phyloP scores from a whole-genome alignment of 1,284 basidiomycete genomes.

The Cutaneotrichosporon sp. region DNA sequence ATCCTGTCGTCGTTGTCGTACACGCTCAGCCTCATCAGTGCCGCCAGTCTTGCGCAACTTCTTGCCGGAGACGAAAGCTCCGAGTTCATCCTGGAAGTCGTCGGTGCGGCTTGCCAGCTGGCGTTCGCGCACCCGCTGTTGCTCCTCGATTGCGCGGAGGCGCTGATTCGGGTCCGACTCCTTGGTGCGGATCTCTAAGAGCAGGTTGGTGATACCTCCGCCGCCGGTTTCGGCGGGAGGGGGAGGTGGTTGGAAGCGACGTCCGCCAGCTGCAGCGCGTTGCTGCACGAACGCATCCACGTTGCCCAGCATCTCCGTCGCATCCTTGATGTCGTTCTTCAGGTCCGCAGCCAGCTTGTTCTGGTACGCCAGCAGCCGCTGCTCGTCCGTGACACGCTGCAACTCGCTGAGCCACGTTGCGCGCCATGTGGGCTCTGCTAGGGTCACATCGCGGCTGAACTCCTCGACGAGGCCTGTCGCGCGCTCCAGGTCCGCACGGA shows the following conservation, averaged over 20 bases:
- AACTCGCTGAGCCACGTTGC: slow-evolving; percentile 97
- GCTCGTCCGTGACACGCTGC: slow-evolving; percentile 94
- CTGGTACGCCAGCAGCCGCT: slow-evolving; percentile 87
- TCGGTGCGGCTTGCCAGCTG: slow-evolving; percentile 58
- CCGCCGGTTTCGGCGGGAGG: slow-evolving; percentile 29
- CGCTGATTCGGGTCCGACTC: slow-evolving; percentile 72
- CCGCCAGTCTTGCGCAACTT: slow-evolving; percentile 92
- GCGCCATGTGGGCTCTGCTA: slow-evolving; percentile 94
- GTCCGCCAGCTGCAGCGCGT: slow-evolving; percentile 51
- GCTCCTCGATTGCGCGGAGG: slow-evolving; percentile 84
- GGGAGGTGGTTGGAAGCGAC: slow-evolving; percentile 19
- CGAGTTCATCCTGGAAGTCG: slow-evolving; percentile 74
- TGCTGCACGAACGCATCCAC: slow-evolving; percentile 82
- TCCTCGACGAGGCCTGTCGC: slow-evolving; percentile 68
- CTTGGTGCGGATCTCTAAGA: slow-evolving; percentile 80
- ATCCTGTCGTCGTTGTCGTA: slow-evolving; percentile 76
- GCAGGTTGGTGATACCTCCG: slow-evolving; percentile 59
- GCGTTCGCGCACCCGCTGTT: slow-evolving; percentile 68
- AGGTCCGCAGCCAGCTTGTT: slow-evolving; percentile 84
- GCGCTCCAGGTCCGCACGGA: slow-evolving; percentile 69
- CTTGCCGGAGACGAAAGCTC: slow-evolving; percentile 73
- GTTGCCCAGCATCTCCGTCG: slow-evolving; percentile 75
- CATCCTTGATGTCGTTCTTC: slow-evolving; percentile 84
- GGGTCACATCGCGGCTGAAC: slow-evolving; percentile 77
- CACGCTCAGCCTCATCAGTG: slow-evolving; percentile 80